phyloP scores from a whole-genome alignment of 73 alveolate genomes.

The Paramecium sonneborni region DNA sequence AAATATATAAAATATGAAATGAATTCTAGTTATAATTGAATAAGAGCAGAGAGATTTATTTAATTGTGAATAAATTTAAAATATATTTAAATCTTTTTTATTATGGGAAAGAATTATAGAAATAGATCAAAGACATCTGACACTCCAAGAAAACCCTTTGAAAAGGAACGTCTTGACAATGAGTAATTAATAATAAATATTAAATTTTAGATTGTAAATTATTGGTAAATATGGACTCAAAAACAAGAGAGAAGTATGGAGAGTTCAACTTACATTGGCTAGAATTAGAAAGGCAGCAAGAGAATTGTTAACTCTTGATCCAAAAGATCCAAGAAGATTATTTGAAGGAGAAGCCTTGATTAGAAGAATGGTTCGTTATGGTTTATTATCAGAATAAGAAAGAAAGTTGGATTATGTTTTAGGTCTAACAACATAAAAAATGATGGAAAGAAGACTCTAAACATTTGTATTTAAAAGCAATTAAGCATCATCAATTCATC shows the following conservation, averaged over 20 bases:
- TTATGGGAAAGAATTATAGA: conserved; percentile 60
- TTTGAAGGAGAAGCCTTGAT: conserved; percentile 97
- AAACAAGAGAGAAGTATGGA: conserved; percentile 99
- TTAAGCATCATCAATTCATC: conserved; percentile 92
- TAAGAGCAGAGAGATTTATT: conserved; percentile 21
- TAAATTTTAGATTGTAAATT: conserved; percentile 77
- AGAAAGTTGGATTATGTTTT: conserved; percentile 97
- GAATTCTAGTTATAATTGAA: not conserved
- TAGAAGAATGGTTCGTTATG: conserved; percentile 96
- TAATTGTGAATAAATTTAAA: conserved; percentile 30
- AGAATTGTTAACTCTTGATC: conserved; percentile 95
- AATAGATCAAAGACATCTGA: conserved; percentile 79
- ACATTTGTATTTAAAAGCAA: conserved; percentile 90
- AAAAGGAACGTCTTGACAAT: conserved; percentile 92
- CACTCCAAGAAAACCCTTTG: conserved; percentile 95
- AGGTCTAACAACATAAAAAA: conserved; percentile 87
- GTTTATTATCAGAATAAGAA: conserved; percentile 90
- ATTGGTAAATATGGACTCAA: conserved; percentile 97
- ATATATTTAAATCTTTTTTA: conserved; percentile 53
- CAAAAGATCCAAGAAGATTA: conserved; percentile 93
- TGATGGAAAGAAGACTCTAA: conserved; percentile 99
- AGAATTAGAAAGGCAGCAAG: conserved; percentile 99
- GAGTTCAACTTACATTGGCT: conserved; percentile 94
- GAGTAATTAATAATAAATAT: conserved; percentile 72
- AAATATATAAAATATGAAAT: not conserved